Evolutionary conservation across 2,329 filamentous ascomycete genomes (phyloP).

Genomic region (Alternaria triticimaculans): DNA sequence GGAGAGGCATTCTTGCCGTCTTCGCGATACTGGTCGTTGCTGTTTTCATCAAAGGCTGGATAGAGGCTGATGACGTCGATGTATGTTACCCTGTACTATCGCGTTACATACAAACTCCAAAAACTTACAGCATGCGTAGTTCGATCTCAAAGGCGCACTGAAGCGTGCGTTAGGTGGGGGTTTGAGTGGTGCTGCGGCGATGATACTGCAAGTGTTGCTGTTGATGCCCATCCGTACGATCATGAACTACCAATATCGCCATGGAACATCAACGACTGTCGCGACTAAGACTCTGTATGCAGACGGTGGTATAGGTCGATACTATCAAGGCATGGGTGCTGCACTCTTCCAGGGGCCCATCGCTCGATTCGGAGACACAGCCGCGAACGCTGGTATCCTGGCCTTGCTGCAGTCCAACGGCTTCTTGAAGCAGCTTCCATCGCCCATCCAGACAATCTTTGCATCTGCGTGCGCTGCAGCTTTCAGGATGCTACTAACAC

Average conservation of each 20-base stretch:
- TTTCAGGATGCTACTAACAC: conserved; percentile 37
- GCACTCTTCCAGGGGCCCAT: conserved; percentile 37
- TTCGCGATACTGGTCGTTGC: conserved; percentile 20
- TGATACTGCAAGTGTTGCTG: conserved; percentile 38
- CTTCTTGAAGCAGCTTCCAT: conserved; percentile 31
- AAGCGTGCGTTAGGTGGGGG: conserved; percentile 38
- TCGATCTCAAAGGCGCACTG: conserved; percentile 35
- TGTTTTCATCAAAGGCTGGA: conserved; percentile 36
- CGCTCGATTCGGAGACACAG: conserved; percentile 39
- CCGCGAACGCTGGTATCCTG: conserved; percentile 39
- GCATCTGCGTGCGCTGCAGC: conserved; percentile 35
- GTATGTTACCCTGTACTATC: conserved; percentile 13
- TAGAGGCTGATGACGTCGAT: conserved; percentile 36
- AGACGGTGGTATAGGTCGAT: conserved; percentile 34
- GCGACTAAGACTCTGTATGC: conserved; percentile 35
- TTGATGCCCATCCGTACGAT: conserved; percentile 41
- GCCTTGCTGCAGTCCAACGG: conserved; percentile 36
- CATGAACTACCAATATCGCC: conserved; percentile 43
- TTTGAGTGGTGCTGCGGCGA: conserved; percentile 38
- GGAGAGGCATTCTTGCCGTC: conserved; percentile 21
- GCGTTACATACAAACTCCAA: background rate
- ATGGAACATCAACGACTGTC: conserved; percentile 31
- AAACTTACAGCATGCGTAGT: conserved; percentile 15
- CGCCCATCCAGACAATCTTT: conserved; percentile 36
- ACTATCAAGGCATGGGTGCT: conserved; percentile 35